These are phyloP conservation scores for Triticum timopheevii DNA, from an alignment of 176 grass and related monocot species.

Conservation along the genomic window DNA sequence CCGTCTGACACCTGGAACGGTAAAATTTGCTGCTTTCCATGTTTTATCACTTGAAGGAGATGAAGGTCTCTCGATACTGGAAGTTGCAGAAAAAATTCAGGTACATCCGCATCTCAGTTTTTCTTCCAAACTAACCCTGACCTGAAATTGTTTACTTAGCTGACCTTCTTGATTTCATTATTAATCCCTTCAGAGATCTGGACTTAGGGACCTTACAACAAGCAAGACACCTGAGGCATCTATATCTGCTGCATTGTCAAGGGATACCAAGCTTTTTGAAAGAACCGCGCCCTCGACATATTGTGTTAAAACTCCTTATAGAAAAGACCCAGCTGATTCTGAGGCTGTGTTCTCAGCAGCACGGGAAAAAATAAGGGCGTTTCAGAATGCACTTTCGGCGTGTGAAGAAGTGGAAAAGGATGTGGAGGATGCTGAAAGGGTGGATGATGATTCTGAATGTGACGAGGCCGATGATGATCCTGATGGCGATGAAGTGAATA, in stretches of 20 bases:
- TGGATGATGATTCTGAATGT: slow-evolving; percentile 88
- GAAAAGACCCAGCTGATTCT: slow-evolving; percentile 86
- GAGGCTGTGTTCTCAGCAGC: slow-evolving; percentile 69
- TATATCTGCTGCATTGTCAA: slow-evolving; percentile 91
- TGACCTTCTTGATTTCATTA: slow-evolving; percentile 17
- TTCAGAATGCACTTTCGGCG: slow-evolving; percentile 70
- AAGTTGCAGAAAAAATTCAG: slow-evolving; percentile 98
- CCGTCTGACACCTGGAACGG: slow-evolving; percentile 91
- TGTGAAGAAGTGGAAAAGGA: slow-evolving; percentile 82
- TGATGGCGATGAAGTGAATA: slow-evolving; percentile 70
- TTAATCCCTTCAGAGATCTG: slow-evolving; percentile 73
- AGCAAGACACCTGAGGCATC: slow-evolving; percentile 99
- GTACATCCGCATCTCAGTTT: slow-evolving; percentile 35
- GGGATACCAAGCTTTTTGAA: slow-evolving; percentile 94
- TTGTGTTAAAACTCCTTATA: slow-evolving; percentile 79
- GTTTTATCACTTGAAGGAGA: slow-evolving; percentile 94
- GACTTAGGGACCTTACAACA: slow-evolving; percentile 92
- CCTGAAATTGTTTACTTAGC: slow-evolving; percentile 11
- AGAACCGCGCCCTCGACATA: slow-evolving; percentile 93
- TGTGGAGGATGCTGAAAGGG: slow-evolving; percentile 72
- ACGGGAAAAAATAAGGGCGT: slow-evolving; percentile 81
- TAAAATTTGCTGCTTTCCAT: slow-evolving; percentile 99
- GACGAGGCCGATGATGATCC: slow-evolving; percentile 77
- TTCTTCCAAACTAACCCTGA: background rate
- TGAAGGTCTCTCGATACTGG: slow-evolving; percentile 80